A percentile compares a stretch with the other conserved stretches of the same genome.
phyloP scores from a whole-genome alignment of 1,139 yeast species.

The Yamadazyma sp. region DNA sequence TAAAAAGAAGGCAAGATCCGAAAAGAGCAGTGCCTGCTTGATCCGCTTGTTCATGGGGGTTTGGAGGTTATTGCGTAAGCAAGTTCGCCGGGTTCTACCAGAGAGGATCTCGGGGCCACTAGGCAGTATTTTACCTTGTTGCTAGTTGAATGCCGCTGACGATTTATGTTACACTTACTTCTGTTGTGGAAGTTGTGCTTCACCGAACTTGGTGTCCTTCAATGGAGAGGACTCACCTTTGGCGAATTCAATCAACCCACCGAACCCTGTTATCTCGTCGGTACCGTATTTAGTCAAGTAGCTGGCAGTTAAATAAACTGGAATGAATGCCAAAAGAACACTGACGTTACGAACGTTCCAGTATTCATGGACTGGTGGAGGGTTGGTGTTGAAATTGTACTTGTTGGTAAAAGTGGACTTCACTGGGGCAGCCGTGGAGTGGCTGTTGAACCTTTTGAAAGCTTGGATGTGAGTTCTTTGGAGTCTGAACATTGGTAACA shows the following conservation, averaged over 20 bases:
- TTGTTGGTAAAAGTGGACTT: slow-evolving; percentile 42
- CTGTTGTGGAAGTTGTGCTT: slow-evolving; percentile 28
- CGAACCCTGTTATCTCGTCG: slow-evolving; percentile 29
- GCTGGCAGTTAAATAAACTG: slow-evolving; percentile 36
- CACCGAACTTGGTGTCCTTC: slow-evolving; percentile 37
- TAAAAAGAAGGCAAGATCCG: no score
- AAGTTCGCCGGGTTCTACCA: no score
- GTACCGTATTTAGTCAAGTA: slow-evolving; percentile 36
- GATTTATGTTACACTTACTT: no score
- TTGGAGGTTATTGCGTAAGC: no score
- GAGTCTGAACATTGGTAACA: slow-evolving; percentile 10
- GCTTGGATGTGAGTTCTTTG: slow-evolving; percentile 8
- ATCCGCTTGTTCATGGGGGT: no score
- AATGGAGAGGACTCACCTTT: slow-evolving; percentile 40
- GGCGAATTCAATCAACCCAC: slow-evolving; percentile 36
- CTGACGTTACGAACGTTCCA: slow-evolving; percentile 44
- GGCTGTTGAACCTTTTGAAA: slow-evolving; percentile 33
- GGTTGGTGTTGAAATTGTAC: slow-evolving; percentile 43
- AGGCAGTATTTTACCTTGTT: no score
- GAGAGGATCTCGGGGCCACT: no score
- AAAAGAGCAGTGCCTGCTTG: no score
- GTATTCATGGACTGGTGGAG: slow-evolving; percentile 51
- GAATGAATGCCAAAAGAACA: slow-evolving; percentile 40
- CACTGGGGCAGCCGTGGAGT: slow-evolving; percentile 19
- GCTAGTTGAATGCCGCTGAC: no score